phyloP scores from a whole-genome alignment of 495 filamentous ascomycete species.

The Aspergillus cristatus region DNA sequence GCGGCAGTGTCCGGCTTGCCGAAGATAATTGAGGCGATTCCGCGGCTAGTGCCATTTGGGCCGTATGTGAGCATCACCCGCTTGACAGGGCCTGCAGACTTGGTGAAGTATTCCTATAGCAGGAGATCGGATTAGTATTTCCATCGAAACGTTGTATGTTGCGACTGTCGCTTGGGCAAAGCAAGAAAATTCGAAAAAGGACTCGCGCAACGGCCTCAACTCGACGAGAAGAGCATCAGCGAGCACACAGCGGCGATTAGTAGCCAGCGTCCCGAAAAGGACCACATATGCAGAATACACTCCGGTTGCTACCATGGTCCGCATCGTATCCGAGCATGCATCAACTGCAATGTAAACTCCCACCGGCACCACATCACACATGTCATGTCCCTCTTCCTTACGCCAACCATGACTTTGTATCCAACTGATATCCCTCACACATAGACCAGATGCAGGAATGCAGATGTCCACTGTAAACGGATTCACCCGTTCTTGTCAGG shows the following conservation, averaged over 20 bases:
- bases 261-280: constrained; percentile 10
- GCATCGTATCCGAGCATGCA: no score
- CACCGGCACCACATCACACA: no score
- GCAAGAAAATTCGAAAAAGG: constrained; percentile 11
- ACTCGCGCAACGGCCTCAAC: constrained; percentile 16
- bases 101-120: constrained; percentile 89
- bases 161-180: constrained; percentile 15
- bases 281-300: no score
- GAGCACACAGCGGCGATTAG: constrained; percentile 62
- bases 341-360: not conserved
- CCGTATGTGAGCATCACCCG: constrained; percentile 83
- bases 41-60: constrained; percentile 82
- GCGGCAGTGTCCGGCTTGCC: constrained; percentile 63
- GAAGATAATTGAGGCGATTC: constrained; percentile 77
- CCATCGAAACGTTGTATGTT: constrained; percentile 15
- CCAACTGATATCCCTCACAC: no score
- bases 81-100: constrained; percentile 83
- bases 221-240: constrained; percentile 49
- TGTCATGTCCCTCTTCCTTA: no score
- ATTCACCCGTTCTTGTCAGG: constrained; percentile 2
- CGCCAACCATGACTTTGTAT: no score
- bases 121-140: constrained; percentile 34
- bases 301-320: no score
- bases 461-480: not conserved
- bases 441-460: no score